phyloP scores from a whole-genome alignment of 176 grass and related monocot species.

The Oryza glumipatula region DNA sequence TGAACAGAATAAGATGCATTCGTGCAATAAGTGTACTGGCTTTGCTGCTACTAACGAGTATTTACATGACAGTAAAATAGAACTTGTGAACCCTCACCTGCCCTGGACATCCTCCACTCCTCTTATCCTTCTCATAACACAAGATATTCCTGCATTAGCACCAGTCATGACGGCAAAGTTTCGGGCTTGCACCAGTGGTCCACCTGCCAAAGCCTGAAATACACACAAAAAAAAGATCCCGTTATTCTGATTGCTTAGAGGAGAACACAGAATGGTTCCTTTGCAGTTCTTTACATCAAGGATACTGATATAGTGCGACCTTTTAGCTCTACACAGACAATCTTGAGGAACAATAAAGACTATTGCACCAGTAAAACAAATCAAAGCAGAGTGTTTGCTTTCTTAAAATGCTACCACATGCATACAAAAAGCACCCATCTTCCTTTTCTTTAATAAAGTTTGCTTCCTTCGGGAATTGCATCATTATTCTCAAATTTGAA shows the following conservation, averaged over 20 bases:
- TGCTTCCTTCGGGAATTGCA: conserved; percentile 27
- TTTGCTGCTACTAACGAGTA: neutral
- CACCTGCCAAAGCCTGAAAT: conserved; percentile 86
- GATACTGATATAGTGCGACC: neutral
- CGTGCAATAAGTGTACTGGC: neutral
- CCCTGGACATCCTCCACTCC: conserved; percentile 94
- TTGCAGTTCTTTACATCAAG: neutral
- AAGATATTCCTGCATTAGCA: conserved; percentile 92
- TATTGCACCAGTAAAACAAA: conserved; percentile 15
- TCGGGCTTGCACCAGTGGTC: conserved; percentile 89
- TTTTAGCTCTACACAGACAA: neutral
- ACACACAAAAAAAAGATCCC: neutral
- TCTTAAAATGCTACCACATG: conserved; percentile 37
- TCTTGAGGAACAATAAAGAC: neutral
- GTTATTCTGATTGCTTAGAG: neutral
- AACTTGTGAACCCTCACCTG: conserved; percentile 51
- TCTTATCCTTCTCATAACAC: conserved; percentile 92
- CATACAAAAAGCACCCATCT: conserved; percentile 17
- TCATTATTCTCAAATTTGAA: conserved; percentile 5
- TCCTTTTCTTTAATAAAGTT: conserved; percentile 44
- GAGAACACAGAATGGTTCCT: neutral
- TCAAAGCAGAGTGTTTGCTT: conserved; percentile 30
- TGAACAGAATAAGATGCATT: conserved; percentile 12
- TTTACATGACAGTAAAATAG: conserved; percentile 20
- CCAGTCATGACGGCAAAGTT: conserved; percentile 99